Conservation (phyloP, 345 rosid genomes). For the Odontarrhena argentea region DNA sequence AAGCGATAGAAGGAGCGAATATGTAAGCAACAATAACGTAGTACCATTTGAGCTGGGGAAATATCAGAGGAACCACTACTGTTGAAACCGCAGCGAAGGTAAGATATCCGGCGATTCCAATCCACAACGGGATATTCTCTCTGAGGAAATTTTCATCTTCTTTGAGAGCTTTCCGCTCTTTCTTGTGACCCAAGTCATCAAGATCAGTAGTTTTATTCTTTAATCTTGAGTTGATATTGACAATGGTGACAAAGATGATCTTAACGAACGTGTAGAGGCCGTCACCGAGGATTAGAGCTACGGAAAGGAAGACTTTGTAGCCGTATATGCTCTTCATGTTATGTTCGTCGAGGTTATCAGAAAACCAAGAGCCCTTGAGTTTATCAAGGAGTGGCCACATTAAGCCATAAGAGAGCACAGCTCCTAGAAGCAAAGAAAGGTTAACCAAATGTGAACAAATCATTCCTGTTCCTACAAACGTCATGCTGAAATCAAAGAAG, state of each 20-base stretch:
- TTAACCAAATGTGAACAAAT: conserved; percentile 90
- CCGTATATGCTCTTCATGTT: conserved; percentile 90
- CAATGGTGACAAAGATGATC: conserved; percentile 53
- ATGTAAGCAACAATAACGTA: conserved; percentile 71
- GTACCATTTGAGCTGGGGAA: conserved; percentile 95
- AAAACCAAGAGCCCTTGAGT: conserved; percentile 81
- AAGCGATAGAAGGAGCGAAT: conserved; percentile 83
- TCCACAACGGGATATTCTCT: conserved; percentile 81
- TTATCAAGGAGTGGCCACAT: conserved; percentile 87
- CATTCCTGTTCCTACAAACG: conserved; percentile 93
- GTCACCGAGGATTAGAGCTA: conserved; percentile 87
- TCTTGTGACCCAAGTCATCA: conserved; percentile 36
- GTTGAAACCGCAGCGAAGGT: conserved; percentile 59
- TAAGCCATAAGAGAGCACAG: conserved; percentile 74
- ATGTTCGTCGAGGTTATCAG: conserved; percentile 58
- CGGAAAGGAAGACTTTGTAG: conserved; percentile 88
- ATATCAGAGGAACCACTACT: conserved; percentile 70
- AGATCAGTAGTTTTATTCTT: conserved; percentile 45
- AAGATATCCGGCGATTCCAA: conserved; percentile 61
- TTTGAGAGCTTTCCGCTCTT: conserved; percentile 39
- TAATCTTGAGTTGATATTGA: conserved; percentile 52
- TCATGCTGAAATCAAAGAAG: conserved; percentile 83
- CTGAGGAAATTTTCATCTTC: conserved; percentile 67
- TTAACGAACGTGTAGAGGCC: conserved; percentile 89
- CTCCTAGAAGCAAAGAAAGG: conserved; percentile 79